Percentiles rank a stretch among this genome's conserved stretches.
Conservation (phyloP, 768 basidiomycete genomes). For the Mycena belliarum region DNA sequence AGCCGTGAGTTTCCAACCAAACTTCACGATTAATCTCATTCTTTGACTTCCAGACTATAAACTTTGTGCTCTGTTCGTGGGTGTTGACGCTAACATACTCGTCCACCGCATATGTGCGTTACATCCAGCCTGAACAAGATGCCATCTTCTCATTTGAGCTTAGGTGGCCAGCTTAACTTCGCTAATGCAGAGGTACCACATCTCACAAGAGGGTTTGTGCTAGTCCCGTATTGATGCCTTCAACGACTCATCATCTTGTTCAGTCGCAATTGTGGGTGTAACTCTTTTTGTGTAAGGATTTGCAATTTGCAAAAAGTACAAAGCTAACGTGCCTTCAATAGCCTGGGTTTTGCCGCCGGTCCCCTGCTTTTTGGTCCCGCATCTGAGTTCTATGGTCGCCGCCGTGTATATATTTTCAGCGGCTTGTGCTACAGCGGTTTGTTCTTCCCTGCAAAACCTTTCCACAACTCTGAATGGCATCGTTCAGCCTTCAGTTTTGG, state of each 20-base stretch:
- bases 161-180: constrained; percentile 17
- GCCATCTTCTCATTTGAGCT: background rate
- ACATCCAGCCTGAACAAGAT: background rate
- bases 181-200: constrained; percentile 2
- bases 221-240: background rate
- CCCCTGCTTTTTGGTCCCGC: constrained; percentile 25
- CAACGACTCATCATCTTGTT: background rate
- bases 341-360: constrained; percentile 19
- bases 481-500: constrained; percentile 21
- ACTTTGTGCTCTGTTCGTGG: constrained; percentile 12
- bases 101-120: constrained; percentile 17
- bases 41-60: constrained; percentile 1
- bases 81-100: constrained; percentile 19
- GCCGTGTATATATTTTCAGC: constrained; percentile 1
- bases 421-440: constrained; percentile 14
- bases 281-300: constrained; percentile 9
- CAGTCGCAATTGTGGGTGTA: constrained; percentile 13
- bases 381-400: constrained; percentile 27
- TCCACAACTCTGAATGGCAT: too few species aligned
- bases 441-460: background rate
- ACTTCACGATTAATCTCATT: background rate
- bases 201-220: constrained; percentile 7
- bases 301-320: background rate
- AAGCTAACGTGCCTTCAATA: background rate
- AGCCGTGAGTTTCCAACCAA: background rate